Evolutionary conservation across 1,284 basidiomycete genomes (phyloP).

Genomic region (Trichosporon inkin): DNA sequence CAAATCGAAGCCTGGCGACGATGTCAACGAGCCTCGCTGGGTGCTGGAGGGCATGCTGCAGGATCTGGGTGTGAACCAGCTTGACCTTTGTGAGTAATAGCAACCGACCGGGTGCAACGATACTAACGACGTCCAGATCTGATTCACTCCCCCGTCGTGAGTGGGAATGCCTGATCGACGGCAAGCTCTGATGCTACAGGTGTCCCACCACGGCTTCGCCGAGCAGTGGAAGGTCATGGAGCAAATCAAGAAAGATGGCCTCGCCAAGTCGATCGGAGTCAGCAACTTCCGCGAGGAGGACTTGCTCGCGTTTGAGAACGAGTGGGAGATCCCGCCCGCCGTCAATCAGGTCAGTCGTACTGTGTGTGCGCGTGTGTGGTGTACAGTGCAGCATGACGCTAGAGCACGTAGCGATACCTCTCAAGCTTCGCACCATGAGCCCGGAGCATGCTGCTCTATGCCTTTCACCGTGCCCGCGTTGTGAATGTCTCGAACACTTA

Average conservation of each 20-base stretch:
- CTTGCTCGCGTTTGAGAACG: slow-evolving; percentile 60
- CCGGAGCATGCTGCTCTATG: no score
- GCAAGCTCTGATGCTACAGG: neutral
- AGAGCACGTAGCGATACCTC: no score
- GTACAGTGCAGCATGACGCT: neutral
- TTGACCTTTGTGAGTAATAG: slow-evolving; percentile 52
- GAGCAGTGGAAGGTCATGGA: slow-evolving; percentile 67
- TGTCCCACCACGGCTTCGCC: slow-evolving; percentile 17
- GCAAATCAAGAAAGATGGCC: slow-evolving; percentile 60
- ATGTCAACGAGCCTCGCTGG: slow-evolving; percentile 33
- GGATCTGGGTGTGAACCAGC: slow-evolving; percentile 60
- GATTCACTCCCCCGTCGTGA: slow-evolving; percentile 60
- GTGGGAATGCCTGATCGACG: slow-evolving; percentile 15
- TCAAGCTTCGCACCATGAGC: no score
- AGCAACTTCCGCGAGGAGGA: slow-evolving; percentile 72
- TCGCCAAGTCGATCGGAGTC: slow-evolving; percentile 75
- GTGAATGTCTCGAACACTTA: no score
- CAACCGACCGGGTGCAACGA: neutral
- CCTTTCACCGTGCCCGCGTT: no score
- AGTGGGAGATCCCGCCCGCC: slow-evolving; percentile 59
- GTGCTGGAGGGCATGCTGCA: slow-evolving; percentile 41
- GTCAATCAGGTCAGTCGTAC: slow-evolving; percentile 63
- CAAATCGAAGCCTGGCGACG: slow-evolving; percentile 13
- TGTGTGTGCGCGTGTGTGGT: neutral
- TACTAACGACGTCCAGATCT: slow-evolving; percentile 54